Evolutionary conservation across 2,329 filamentous ascomycete species (phyloP).

Genomic region (Trichophyton equinum): DNA sequence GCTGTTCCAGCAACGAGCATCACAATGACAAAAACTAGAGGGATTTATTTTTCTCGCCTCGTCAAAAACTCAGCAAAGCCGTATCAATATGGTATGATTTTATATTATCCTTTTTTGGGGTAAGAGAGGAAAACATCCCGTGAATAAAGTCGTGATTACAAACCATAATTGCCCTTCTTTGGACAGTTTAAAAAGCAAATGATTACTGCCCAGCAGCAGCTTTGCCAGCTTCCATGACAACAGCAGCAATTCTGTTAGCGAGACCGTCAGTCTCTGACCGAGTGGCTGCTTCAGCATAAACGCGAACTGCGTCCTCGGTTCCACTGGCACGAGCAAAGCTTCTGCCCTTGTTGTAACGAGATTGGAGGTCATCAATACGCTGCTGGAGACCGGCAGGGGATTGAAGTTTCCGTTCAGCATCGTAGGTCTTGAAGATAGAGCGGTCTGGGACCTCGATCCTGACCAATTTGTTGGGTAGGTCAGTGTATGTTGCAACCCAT

Average conservation of each 20-base stretch:
- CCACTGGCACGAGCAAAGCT: slow-evolving; percentile 87
- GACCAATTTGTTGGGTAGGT: slow-evolving; percentile 89
- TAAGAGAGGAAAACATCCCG: neutral
- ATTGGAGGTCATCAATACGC: slow-evolving; percentile 75
- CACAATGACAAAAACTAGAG: neutral
- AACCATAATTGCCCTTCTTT: neutral
- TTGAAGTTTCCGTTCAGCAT: slow-evolving; percentile 79
- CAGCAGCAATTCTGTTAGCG: slow-evolving; percentile 65
- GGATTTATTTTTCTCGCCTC: neutral
- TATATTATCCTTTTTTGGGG: neutral
- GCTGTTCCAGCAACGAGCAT: slow-evolving; percentile 1
- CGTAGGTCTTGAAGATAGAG: slow-evolving; percentile 78
- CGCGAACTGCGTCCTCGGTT: slow-evolving; percentile 89
- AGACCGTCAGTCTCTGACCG: slow-evolving; percentile 83
- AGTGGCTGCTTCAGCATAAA: slow-evolving; percentile 89
- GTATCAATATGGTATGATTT: slow-evolving; percentile 1
- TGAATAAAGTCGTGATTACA: slow-evolving; percentile 2
- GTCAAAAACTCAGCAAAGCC: neutral
- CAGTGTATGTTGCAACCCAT: slow-evolving; percentile 85
- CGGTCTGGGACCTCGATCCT: slow-evolving; percentile 82
- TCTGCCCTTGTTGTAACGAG: slow-evolving; percentile 79
- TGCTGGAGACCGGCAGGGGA: slow-evolving; percentile 67
- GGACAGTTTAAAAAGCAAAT: neutral
- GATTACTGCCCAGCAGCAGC: slow-evolving; percentile 3
- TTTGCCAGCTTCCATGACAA: slow-evolving; percentile 51